These are phyloP conservation scores for Phalaenopsis equestris DNA, from an alignment of 106 monocot species.

Conservation along the genomic window DNA sequence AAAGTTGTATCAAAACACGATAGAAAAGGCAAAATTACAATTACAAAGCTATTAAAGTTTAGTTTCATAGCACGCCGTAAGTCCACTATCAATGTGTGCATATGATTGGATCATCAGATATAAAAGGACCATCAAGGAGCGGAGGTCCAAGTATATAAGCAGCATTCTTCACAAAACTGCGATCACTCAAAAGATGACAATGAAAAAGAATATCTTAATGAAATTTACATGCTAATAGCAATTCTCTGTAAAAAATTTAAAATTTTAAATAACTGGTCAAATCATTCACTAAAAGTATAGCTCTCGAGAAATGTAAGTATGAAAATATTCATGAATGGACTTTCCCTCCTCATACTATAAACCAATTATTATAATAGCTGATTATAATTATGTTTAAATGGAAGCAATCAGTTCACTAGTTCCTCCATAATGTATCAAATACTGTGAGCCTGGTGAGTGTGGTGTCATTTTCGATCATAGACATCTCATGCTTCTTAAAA, in stretches of 20 bases:
- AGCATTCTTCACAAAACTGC: no score
- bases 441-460: background rate
- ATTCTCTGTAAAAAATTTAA: background rate
- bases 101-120: background rate
- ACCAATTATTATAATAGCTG: background rate
- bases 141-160: no score
- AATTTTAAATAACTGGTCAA: background rate
- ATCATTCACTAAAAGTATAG: background rate
- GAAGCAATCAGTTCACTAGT: background rate
- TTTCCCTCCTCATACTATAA: background rate
- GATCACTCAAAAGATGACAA: background rate
- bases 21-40: background rate
- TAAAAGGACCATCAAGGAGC: background rate
- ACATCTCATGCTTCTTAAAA: background rate
- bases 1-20: background rate
- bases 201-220: background rate
- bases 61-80: background rate
- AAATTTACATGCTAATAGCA: background rate
- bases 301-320: background rate
- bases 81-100: background rate
- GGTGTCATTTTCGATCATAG: background rate
- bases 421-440: background rate
- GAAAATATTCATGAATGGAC: background rate
- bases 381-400: background rate
- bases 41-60: background rate